Percentiles rank a stretch among this genome's conserved stretches.
These are phyloP conservation scores for Monilinia vaccinii-corymbosi DNA, from an alignment of 2,329 filamentous ascomycete genomes.

Conservation along the genomic window DNA sequence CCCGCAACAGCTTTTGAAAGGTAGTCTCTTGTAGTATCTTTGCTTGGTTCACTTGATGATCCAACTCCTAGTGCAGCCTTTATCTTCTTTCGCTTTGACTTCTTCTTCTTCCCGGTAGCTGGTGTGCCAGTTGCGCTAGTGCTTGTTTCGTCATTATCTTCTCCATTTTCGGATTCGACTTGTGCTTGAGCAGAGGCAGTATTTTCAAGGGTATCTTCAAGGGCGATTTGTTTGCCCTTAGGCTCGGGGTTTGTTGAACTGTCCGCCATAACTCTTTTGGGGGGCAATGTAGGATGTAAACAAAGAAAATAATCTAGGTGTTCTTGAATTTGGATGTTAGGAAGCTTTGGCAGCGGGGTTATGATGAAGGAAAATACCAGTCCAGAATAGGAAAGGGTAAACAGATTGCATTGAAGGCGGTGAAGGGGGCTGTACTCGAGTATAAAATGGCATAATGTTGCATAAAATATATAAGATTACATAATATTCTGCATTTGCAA, in stretches of 20 bases:
- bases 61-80: slow-evolving; percentile 32
- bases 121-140: slow-evolving; percentile 23
- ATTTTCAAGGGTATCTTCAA: slow-evolving; percentile 16
- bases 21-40: slow-evolving; percentile 38
- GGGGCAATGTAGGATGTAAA: neutral
- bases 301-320: neutral
- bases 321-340: neutral
- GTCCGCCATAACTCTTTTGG: slow-evolving; percentile 38
- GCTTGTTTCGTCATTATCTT: slow-evolving; percentile 29
- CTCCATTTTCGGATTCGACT: slow-evolving; percentile 40
- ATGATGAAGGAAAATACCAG: neutral
- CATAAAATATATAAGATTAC: too few species aligned
- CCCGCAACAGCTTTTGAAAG: slow-evolving; percentile 34
- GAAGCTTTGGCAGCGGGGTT: slow-evolving; percentile 8
- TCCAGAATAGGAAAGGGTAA: neutral
- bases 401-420: neutral
- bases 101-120: slow-evolving; percentile 44
- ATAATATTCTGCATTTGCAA: neutral
- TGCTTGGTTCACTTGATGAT: slow-evolving; percentile 16
- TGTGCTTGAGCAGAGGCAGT: slow-evolving; percentile 25
- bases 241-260: slow-evolving; percentile 55
- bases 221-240: slow-evolving; percentile 36
- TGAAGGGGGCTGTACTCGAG: neutral
- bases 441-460: too few species aligned
- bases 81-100: slow-evolving; percentile 56